Evolutionary conservation across 176 grass and related monocot species (phyloP).

Genomic region (Cenchrus americanus): DNA sequence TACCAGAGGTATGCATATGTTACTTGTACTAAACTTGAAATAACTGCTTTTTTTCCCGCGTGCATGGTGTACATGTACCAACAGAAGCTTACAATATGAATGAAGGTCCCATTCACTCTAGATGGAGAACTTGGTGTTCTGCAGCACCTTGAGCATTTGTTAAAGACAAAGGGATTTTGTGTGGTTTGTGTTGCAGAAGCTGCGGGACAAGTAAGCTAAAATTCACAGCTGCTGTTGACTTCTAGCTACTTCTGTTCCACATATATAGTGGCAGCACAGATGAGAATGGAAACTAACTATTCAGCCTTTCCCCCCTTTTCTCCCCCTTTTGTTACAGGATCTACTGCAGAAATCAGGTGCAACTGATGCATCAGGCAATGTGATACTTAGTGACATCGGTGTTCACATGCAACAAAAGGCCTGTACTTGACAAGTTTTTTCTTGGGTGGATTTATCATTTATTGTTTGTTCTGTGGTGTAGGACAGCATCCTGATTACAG

Average conservation of each 20-base stretch:
- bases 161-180: conserved; percentile 82
- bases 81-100: conserved; percentile 39
- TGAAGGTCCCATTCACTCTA: conserved; percentile 74
- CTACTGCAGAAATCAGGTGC: conserved; percentile 83
- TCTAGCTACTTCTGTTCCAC: background rate
- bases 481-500: background rate
- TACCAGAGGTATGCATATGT: conserved; percentile 76
- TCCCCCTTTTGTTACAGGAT: conserved; percentile 56
- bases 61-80: background rate
- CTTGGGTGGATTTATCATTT: background rate
- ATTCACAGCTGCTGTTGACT: background rate
- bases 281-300: background rate
- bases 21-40: conserved; percentile 23
- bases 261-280: background rate
- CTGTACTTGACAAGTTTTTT: background rate
- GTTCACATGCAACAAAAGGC: conserved; percentile 94
- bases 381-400: conserved; percentile 85
- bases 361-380: conserved; percentile 92
- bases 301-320: background rate
- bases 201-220: conserved; percentile 81
- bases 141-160: conserved; percentile 73
- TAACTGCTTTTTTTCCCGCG: background rate
- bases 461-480: background rate
- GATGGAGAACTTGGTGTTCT: conserved; percentile 86
- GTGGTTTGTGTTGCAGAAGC: conserved; percentile 94